Evolutionary conservation across 2,329 filamentous ascomycete species (phyloP).

Genomic region (Botryotinia narcissicola): DNA sequence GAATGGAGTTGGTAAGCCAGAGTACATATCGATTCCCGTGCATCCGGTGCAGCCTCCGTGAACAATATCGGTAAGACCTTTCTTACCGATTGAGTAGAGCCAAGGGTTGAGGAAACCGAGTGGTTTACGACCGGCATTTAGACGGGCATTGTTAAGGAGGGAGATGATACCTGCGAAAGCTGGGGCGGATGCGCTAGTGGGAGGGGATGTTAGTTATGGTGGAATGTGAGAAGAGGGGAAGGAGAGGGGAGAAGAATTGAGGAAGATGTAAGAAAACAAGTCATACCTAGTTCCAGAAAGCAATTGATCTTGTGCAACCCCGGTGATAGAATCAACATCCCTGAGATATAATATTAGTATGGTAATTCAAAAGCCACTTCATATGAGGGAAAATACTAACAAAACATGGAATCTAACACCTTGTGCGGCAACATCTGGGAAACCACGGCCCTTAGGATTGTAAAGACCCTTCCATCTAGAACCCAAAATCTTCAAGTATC

Average conservation of each 20-base stretch:
- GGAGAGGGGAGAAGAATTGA: not conserved
- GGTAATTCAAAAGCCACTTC: not conserved
- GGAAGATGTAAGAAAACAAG: not conserved
- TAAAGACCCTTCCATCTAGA: constrained; percentile 47
- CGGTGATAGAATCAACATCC: constrained; percentile 46
- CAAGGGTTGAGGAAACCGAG: constrained; percentile 60
- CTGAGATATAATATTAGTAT: not conserved
- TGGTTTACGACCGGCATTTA: constrained; percentile 46
- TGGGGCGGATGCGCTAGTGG: constrained; percentile 52
- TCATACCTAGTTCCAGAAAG: constrained; percentile 30
- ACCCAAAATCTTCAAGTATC: constrained; percentile 45
- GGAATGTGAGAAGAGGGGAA: not conserved
- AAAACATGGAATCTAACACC: constrained; percentile 51
- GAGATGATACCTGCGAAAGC: constrained; percentile 57
- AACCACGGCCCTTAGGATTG: constrained; percentile 49
- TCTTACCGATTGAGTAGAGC: constrained; percentile 51
- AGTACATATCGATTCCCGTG: constrained; percentile 33
- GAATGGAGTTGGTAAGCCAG: constrained; percentile 24
- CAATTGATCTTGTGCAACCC: constrained; percentile 10
- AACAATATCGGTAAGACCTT: constrained; percentile 49
- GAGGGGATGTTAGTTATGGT: constrained; percentile 16
- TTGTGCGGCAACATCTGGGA: constrained; percentile 55
- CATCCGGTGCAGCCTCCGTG: constrained; percentile 41
- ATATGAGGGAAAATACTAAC: constrained; percentile 6
- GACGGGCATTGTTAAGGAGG: constrained; percentile 60